phyloP scores from a whole-genome alignment of 495 filamentous ascomycete genomes.

The Hypoxylon lenormandii region DNA sequence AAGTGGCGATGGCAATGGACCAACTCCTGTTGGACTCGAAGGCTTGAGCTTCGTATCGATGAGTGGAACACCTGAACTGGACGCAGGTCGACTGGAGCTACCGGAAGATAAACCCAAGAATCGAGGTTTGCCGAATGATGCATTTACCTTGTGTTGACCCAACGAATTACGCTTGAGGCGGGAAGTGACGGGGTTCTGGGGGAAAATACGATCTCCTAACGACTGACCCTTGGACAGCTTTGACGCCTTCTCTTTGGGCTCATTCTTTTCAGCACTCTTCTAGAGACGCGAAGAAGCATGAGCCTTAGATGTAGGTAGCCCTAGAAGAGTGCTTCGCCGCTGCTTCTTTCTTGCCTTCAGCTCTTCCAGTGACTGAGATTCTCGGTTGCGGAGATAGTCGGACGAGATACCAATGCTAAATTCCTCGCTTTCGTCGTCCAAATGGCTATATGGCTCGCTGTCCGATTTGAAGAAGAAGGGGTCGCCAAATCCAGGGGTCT shows the following conservation, averaged over 20 bases:
- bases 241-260: constrained; percentile 29
- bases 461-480: constrained; percentile 48
- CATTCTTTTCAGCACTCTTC: constrained; percentile 44
- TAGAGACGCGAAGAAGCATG: constrained; percentile 45
- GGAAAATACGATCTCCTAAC: constrained; percentile 37
- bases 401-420: constrained; percentile 9
- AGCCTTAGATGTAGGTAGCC: constrained; percentile 34
- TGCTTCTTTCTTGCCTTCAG: constrained; percentile 36
- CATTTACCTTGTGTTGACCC: constrained; percentile 42
- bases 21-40: constrained; percentile 8
- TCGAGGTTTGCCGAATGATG: constrained; percentile 40
- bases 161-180: constrained; percentile 44
- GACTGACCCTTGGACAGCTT: constrained; percentile 32
- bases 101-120: constrained; percentile 19
- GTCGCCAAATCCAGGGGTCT: constrained; percentile 37
- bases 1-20: not conserved
- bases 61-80: constrained; percentile 47
- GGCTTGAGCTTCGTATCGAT: constrained; percentile 35
- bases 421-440: constrained; percentile 24
- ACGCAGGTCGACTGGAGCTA: constrained; percentile 37
- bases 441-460: constrained; percentile 28
- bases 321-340: constrained; percentile 42
- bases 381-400: constrained; percentile 18
- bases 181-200: constrained; percentile 30
- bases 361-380: constrained; percentile 24